phyloP scores from a whole-genome alignment of 1,284 basidiomycete genomes.

The Vanrija humicola region DNA sequence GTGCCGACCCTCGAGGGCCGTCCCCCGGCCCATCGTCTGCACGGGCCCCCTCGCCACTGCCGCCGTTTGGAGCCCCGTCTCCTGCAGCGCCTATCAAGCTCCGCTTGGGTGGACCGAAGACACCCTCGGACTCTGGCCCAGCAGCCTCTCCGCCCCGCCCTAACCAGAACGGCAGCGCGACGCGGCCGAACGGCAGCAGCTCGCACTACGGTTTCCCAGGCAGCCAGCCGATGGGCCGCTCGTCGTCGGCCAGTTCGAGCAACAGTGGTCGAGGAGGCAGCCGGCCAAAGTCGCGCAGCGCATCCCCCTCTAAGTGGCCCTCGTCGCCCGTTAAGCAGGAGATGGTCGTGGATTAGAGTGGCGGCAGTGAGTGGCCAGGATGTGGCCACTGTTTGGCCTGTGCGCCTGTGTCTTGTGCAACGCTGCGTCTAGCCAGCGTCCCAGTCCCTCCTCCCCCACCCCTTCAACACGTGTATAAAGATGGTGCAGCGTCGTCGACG shows the following conservation, averaged over 20 bases:
- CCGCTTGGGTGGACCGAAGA: conserved; percentile 7
- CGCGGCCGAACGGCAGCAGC: background rate
- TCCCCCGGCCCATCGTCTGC: no score
- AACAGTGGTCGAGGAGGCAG: no score
- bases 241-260: background rate
- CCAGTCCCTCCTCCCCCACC: no score
- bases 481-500: no score
- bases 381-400: no score
- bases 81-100: conserved; percentile 8
- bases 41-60: no score
- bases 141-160: background rate
- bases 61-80: conserved; percentile 1
- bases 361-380: no score
- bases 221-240: background rate
- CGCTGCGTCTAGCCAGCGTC: no score
- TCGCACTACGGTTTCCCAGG: background rate
- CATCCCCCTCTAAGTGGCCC: background rate
- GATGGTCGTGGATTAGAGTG: conserved; percentile 7
- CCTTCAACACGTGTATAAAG: no score
- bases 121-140: background rate
- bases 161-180: background rate
- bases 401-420: no score
- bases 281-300: conserved; percentile 4
- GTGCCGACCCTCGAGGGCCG: background rate
- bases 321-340: conserved; percentile 9